A percentile compares a stretch with the other conserved stretches of the same genome.
phyloP scores from a whole-genome alignment of 2,329 filamentous ascomycete species.

The Hortaea werneckii region DNA sequence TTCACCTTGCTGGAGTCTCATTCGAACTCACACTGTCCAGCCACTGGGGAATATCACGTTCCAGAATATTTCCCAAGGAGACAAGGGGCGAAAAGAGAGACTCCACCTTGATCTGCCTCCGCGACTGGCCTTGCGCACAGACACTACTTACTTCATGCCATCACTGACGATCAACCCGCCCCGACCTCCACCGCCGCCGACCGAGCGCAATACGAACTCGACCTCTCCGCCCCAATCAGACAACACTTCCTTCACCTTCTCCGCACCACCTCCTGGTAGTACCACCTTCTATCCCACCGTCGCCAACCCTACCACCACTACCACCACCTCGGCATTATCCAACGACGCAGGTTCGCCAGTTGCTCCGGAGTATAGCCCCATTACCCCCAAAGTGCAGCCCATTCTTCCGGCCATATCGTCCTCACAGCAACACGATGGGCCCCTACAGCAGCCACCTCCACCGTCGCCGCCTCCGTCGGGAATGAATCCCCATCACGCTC shows the following conservation, averaged over 20 bases:
- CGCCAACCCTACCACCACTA: too few relatives aligned
- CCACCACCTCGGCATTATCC: background rate
- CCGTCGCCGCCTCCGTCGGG: too few relatives aligned
- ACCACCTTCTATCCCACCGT: background rate
- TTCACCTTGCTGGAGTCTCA: too few relatives aligned
- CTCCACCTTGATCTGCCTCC: background rate
- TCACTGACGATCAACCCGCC: constrained; percentile 11
- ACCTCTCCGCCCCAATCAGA: background rate
- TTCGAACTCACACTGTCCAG: too few relatives aligned
- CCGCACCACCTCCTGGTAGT: constrained; percentile 3
- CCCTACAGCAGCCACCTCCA: background rate
- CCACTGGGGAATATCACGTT: too few relatives aligned
- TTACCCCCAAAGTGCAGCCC: constrained; percentile 25
- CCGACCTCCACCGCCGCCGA: constrained; percentile 11
- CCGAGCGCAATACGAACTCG: constrained; percentile 4
- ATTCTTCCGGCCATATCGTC: constrained; percentile 13
- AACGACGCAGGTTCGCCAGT: constrained; percentile 4
- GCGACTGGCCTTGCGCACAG: constrained; percentile 1
- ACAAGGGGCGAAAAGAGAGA: background rate
- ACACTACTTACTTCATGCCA: constrained; percentile 11
- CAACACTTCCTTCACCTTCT: constrained; percentile 6
- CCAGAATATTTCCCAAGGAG: too few relatives aligned
- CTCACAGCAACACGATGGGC: background rate
- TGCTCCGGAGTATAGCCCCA: constrained; percentile 22
- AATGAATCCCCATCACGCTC: too few relatives aligned